Evolutionary conservation across 768 basidiomycete genomes (phyloP).

Genomic region (Coprinopsis marcescibilis): DNA sequence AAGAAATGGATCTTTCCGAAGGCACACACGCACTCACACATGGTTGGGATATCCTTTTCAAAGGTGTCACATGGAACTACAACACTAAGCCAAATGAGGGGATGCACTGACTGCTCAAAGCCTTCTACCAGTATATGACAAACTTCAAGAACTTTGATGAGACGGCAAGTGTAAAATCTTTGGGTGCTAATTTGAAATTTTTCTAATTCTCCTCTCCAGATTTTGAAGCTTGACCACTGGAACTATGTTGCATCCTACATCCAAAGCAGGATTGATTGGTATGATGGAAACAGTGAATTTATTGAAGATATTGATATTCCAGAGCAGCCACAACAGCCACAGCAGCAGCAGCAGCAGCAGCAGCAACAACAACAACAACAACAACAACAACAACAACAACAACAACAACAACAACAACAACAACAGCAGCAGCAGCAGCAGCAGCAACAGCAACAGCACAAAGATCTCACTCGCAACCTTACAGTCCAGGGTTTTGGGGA

Average conservation of each 20-base stretch:
- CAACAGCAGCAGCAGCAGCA: neutral
- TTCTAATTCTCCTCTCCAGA: neutral
- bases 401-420: neutral
- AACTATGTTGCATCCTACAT: constrained; percentile 1
- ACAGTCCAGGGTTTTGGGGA: no score
- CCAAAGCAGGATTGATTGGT: neutral
- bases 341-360: neutral
- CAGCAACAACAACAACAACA: neutral
- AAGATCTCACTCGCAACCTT: no score
- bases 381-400: neutral
- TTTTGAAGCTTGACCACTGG: constrained; percentile 1
- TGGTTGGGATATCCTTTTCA: constrained; percentile 26
- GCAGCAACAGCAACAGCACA: neutral
- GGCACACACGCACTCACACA: constrained; percentile 25
- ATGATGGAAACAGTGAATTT: neutral
- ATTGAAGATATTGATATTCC: neutral
- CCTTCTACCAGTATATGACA: neutral
- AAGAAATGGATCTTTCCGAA: constrained; percentile 34
- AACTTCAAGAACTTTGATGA: constrained; percentile 2
- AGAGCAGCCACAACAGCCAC: neutral
- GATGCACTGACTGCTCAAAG: neutral
- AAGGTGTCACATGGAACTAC: constrained; percentile 20
- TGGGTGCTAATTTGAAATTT: neutral
- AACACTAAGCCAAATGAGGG: constrained; percentile 1
- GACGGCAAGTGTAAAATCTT: neutral